Evolutionary conservation across 2,329 filamentous ascomycete species (phyloP).

Genomic region (Xylaria sp.): DNA sequence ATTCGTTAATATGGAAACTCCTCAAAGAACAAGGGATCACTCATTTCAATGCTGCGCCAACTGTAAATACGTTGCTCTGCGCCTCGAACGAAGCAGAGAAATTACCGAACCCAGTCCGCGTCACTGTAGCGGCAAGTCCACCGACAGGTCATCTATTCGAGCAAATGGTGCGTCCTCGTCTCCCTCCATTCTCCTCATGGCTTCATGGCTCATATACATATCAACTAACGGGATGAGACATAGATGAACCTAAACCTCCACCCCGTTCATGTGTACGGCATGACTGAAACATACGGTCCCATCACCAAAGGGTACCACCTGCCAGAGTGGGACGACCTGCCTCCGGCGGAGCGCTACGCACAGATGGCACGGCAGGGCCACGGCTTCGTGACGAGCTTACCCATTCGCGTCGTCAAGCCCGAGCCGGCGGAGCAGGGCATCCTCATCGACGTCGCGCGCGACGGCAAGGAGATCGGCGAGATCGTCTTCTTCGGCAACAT

Average conservation of each 20-base stretch:
- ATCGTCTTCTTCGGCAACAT: slow-evolving; percentile 93
- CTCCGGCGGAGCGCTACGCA: slow-evolving; percentile 80
- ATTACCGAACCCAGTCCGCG: slow-evolving; percentile 77
- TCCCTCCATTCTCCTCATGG: neutral
- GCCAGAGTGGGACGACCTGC: slow-evolving; percentile 82
- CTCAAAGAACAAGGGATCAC: slow-evolving; percentile 88
- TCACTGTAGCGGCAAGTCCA: slow-evolving; percentile 92
- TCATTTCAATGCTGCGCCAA: slow-evolving; percentile 95
- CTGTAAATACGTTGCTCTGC: slow-evolving; percentile 94
- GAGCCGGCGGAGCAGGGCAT: slow-evolving; percentile 71
- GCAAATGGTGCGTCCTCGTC: slow-evolving; percentile 74
- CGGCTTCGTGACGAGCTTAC: slow-evolving; percentile 85
- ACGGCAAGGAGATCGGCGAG: slow-evolving; percentile 83
- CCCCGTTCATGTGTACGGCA: slow-evolving; percentile 93
- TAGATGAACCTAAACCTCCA: slow-evolving; percentile 75
- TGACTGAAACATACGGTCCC: slow-evolving; percentile 91
- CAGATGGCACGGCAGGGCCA: slow-evolving; percentile 96
- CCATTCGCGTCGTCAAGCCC: slow-evolving; percentile 80
- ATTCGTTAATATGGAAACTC: slow-evolving; percentile 89
- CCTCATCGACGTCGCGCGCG: slow-evolving; percentile 73
- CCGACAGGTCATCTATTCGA: slow-evolving; percentile 92
- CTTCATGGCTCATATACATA: neutral
- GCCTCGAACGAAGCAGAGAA: slow-evolving; percentile 78
- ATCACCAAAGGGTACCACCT: slow-evolving; percentile 94
- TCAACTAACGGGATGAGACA: slow-evolving; percentile 1